Evolutionary conservation across 2,329 filamentous ascomycete species (phyloP).

Genomic region (Pochonia chlamydosporia): DNA sequence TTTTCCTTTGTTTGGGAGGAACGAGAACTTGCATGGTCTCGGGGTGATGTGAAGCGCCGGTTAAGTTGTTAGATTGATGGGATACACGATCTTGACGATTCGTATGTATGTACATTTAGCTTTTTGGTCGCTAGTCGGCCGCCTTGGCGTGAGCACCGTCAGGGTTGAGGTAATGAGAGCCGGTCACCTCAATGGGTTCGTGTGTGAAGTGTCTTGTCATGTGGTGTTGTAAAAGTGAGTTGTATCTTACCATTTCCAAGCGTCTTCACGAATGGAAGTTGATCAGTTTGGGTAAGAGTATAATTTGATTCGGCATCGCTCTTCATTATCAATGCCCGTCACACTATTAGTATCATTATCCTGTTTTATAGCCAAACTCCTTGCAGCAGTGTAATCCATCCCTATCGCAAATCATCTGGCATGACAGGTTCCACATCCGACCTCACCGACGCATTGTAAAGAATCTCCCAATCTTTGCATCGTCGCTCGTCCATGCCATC

Average conservation of each 20-base stretch:
- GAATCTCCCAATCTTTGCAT: slow-evolving; percentile 8
- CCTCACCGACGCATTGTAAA: slow-evolving; percentile 1
- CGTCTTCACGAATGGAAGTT: too few relatives aligned
- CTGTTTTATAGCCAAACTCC: too few relatives aligned
- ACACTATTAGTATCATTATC: too few relatives aligned
- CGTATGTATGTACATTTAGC: slow-evolving; percentile 12
- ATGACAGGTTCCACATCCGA: neutral
- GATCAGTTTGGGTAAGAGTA: too few relatives aligned
- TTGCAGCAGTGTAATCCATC: too few relatives aligned
- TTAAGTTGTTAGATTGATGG: slow-evolving; percentile 11
- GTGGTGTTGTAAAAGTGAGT: neutral
- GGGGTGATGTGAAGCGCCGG: slow-evolving; percentile 6
- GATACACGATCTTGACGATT: slow-evolving; percentile 26
- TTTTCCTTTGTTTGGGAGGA: slow-evolving; percentile 14
- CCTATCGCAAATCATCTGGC: neutral
- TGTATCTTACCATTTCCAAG: too few relatives aligned
- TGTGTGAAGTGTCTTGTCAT: neutral
- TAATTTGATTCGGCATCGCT: too few relatives aligned
- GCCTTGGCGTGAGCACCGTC: slow-evolving; percentile 27
- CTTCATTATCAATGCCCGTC: too few relatives aligned
- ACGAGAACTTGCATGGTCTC: slow-evolving; percentile 13
- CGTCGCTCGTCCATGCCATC: slow-evolving; percentile 6
- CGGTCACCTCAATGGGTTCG: slow-evolving; percentile 25
- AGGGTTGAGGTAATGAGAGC: slow-evolving; percentile 33
- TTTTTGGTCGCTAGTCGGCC: slow-evolving; percentile 27